phyloP scores from a whole-genome alignment of 345 rosid species.

The Barbarea vulgaris region DNA sequence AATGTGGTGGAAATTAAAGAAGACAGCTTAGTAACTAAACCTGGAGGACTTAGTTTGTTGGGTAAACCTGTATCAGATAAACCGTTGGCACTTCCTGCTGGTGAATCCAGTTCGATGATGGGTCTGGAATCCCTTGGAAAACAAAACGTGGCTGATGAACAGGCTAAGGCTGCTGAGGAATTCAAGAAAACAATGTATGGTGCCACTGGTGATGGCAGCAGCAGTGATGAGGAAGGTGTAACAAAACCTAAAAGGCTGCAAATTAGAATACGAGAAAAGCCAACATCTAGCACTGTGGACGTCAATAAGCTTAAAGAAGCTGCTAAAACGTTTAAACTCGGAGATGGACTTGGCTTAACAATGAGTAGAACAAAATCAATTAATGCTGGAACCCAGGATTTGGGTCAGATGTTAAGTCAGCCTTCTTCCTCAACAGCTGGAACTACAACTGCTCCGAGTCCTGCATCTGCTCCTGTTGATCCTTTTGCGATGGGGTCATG shows the following conservation, averaged over 20 bases:
- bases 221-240: slow-evolving; percentile 90
- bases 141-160: slow-evolving; percentile 71
- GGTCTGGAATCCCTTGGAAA: slow-evolving; percentile 80
- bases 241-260: slow-evolving; percentile 71
- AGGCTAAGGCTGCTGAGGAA: slow-evolving; percentile 96
- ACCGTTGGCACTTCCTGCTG: slow-evolving; percentile 52
- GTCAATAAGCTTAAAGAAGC: slow-evolving; percentile 97
- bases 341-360: slow-evolving; percentile 80
- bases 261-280: slow-evolving; percentile 92
- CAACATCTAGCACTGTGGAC: slow-evolving; percentile 77
- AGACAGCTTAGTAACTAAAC: slow-evolving; percentile 68
- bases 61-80: slow-evolving; percentile 52
- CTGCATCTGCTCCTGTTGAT: slow-evolving; percentile 63
- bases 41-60: slow-evolving; percentile 52
- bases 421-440: slow-evolving; percentile 47
- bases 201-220: slow-evolving; percentile 76
- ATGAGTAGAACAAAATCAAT: slow-evolving; percentile 67
- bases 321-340: slow-evolving; percentile 78
- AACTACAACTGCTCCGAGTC: slow-evolving; percentile 42
- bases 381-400: slow-evolving; percentile 62
- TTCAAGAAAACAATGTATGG: slow-evolving; percentile 96
- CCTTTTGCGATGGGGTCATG: slow-evolving; percentile 66
- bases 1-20: slow-evolving; percentile 86
- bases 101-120: slow-evolving; percentile 61
- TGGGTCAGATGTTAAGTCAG: slow-evolving; percentile 57